Percentiles rank a stretch among this genome's conserved stretches.
These are phyloP conservation scores for Novymonas esmeraldas DNA, from an alignment of 208 protist species.

Conservation along the genomic window DNA sequence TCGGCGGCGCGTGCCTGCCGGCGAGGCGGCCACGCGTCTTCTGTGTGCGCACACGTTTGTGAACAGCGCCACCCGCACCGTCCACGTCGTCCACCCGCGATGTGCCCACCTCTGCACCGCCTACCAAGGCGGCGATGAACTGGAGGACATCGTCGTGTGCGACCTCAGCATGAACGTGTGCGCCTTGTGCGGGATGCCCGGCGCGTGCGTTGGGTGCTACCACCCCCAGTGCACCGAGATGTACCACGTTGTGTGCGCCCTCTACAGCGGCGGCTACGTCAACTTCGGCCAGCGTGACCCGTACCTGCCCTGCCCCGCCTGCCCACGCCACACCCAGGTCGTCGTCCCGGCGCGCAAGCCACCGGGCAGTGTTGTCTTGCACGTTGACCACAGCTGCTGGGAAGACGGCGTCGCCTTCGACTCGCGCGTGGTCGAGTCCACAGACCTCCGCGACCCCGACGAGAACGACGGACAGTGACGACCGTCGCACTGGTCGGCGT, in stretches of 20 bases:
- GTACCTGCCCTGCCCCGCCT: slow-evolving; percentile 77
- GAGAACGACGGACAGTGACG: slow-evolving; percentile 62
- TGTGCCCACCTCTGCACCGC: slow-evolving; percentile 81
- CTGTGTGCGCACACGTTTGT: slow-evolving; percentile 72
- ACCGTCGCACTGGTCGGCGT: too few species aligned
- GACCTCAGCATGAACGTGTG: slow-evolving; percentile 67
- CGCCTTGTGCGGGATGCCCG: slow-evolving; percentile 63
- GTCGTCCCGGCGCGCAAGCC: slow-evolving; percentile 17
- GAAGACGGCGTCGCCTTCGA: slow-evolving; percentile 85
- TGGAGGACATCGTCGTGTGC: slow-evolving; percentile 77
- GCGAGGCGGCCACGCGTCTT: slow-evolving; percentile 42
- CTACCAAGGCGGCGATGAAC: slow-evolving; percentile 67
- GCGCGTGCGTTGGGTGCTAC: slow-evolving; percentile 81
- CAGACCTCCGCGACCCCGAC: slow-evolving; percentile 85
- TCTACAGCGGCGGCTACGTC: slow-evolving; percentile 82
- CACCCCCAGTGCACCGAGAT: slow-evolving; percentile 84
- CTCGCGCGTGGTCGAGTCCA: slow-evolving; percentile 72
- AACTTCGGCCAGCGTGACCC: slow-evolving; percentile 90
- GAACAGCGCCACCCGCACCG: slow-evolving; percentile 43
- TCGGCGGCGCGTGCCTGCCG: slow-evolving; percentile 22
- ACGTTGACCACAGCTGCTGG: slow-evolving; percentile 68
- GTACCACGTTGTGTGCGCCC: slow-evolving; percentile 82
- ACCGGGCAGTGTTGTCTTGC: slow-evolving; percentile 30
- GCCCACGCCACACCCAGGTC: slow-evolving; percentile 83
- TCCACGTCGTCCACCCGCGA: slow-evolving; percentile 81